Base-by-base conservation (phyloP, 257 asterid genomes). In the Linaria vulgaris region DNA sequence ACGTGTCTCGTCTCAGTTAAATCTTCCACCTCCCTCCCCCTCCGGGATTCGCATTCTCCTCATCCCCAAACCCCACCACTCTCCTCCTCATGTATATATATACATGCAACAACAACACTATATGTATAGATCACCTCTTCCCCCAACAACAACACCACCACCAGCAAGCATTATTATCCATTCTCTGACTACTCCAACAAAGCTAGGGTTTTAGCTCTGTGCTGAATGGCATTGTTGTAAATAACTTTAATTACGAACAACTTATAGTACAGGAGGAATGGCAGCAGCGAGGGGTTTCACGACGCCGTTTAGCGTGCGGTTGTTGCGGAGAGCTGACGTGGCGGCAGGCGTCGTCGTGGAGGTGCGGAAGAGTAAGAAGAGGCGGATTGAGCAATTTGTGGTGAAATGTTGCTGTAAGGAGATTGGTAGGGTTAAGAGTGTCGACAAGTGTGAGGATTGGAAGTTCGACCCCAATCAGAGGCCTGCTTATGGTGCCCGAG, bases 211-310 rank as follows among this genome's bases (percentile, higher is more conserved):
- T n/a, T n/a, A n/a, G n/a, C n/a, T n/a, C n/a, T n/a, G 4, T 27
- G 34, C 34, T 27, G 34, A 27, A 27, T 27, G 34, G 6, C 34
- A 27, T 27, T 27, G 34, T 27, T 27, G 34, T 27, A n/a, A n/a
- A n/a, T n/a, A n/a, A n/a, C n/a, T n/a, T n/a, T n/a, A n/a, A 5
- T 75, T 41, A 56, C 74, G 74, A 53, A 53, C 27, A 58, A 27
- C 13, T 64, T 66, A 50, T 61, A 6, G 23, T 21, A 25, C 4
- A 13, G n/a, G 52, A 6, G 4, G 71, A 80, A 81, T 80, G 74
- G 87, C 85, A 69, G 78, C 78, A 59, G 83, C 91, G 10, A 73
- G 85, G 68, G 85, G 88, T 4, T 78, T 85, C 30, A 66, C 82
- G 50, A 68, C 90, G 50, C 82, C 82, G 50, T 59, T 72, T 17